A percentile compares a stretch with the other conserved stretches of the same genome.
Evolutionary conservation across 768 basidiomycete species (phyloP).

Genomic region (Russula lepida): DNA sequence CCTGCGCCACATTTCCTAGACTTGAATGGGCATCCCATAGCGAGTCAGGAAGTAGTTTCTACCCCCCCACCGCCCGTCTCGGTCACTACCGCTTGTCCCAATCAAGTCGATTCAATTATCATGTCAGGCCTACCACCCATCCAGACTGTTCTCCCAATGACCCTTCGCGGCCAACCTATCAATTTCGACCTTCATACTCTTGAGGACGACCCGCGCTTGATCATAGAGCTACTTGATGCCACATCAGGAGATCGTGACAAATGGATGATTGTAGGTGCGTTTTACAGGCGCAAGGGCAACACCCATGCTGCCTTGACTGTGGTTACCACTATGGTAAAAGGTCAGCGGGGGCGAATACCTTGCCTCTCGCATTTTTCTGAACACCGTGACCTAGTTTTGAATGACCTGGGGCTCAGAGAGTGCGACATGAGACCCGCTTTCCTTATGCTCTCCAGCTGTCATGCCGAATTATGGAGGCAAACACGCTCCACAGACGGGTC

Average conservation of each 20-base stretch:
- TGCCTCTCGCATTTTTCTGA: neutral
- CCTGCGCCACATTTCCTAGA: neutral
- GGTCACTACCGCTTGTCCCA: neutral
- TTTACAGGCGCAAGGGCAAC: constrained; percentile 45
- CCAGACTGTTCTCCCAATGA: constrained; percentile 15
- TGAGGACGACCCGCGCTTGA: constrained; percentile 35
- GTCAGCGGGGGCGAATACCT: constrained; percentile 26
- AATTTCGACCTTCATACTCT: constrained; percentile 36
- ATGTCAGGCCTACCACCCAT: constrained; percentile 8
- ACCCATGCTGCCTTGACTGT: constrained; percentile 38
- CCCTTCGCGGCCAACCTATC: constrained; percentile 10
- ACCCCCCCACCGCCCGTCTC: neutral
- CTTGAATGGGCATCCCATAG: neutral
- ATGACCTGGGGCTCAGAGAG: constrained; percentile 29
- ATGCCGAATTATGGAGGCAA: constrained; percentile 38
- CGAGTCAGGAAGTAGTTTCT: neutral
- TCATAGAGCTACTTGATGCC: constrained; percentile 39
- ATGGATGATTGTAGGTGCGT: constrained; percentile 49
- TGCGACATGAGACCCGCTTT: constrained; percentile 41
- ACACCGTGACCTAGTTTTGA: constrained; percentile 32
- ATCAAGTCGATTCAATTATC: neutral
- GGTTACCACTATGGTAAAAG: constrained; percentile 39
- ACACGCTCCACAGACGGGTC: constrained; percentile 22
- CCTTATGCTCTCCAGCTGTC: constrained; percentile 47
- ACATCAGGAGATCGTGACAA: constrained; percentile 41